Evolutionary conservation across 345 rosid genomes (phyloP).

Genomic region (Mercurialis annua): DNA sequence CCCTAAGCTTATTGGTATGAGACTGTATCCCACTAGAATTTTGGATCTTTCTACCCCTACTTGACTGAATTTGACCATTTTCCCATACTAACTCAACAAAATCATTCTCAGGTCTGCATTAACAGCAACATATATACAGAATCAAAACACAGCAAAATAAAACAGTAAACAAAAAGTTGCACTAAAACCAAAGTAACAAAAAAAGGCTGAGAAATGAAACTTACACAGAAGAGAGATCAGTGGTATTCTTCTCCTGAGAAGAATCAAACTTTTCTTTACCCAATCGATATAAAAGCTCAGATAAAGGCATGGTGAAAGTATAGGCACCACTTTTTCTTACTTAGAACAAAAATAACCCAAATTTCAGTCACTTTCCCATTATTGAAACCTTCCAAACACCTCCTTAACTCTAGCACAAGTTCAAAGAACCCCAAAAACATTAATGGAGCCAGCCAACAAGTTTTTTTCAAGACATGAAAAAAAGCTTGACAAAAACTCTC

Average conservation of each 20-base stretch:
- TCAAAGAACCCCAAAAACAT: slow-evolving; percentile 26
- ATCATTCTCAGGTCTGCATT: slow-evolving; percentile 63
- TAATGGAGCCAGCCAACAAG: slow-evolving; percentile 28
- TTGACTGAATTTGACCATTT: slow-evolving; percentile 73
- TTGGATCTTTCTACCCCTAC: slow-evolving; percentile 39
- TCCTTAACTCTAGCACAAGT: slow-evolving; percentile 19
- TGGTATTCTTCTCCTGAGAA: slow-evolving; percentile 38
- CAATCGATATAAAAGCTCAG: slow-evolving; percentile 59
- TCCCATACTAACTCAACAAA: slow-evolving; percentile 71
- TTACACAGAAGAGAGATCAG: slow-evolving; percentile 50
- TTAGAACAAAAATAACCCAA: slow-evolving; percentile 21
- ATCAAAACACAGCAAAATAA: neutral
- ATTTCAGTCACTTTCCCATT: slow-evolving; percentile 24
- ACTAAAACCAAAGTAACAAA: neutral
- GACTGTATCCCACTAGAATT: slow-evolving; percentile 20
- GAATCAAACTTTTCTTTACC: slow-evolving; percentile 44
- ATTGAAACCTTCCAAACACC: slow-evolving; percentile 19
- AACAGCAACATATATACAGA: neutral
- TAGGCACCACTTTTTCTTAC: slow-evolving; percentile 9
- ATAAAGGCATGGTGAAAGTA: slow-evolving; percentile 64
- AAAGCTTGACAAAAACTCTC: slow-evolving; percentile 15
- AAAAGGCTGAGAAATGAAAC: slow-evolving; percentile 29
- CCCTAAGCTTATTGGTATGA: slow-evolving; percentile 27
- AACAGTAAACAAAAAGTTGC: neutral
- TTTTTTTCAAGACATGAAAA: slow-evolving; percentile 31